Percentiles rank a stretch among this genome's conserved stretches.
Evolutionary conservation across 1,284 basidiomycete species (phyloP).

Genomic region (Farysia itapuensis): DNA sequence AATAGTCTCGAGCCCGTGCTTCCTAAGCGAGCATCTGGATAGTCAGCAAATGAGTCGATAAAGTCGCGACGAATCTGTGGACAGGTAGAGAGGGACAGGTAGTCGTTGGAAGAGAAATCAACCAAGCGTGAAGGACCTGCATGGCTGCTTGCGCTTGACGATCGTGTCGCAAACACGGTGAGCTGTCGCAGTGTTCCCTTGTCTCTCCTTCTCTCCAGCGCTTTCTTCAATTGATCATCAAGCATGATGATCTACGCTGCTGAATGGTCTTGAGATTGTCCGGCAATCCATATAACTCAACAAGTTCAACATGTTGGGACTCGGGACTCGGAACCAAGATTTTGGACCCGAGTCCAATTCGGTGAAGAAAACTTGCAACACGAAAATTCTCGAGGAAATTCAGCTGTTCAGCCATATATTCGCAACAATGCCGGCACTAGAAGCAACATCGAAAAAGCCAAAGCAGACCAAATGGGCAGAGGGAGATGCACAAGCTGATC

Average conservation of each 20-base stretch:
- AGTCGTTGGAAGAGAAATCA: slow-evolving; percentile 91
- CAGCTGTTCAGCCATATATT: no score
- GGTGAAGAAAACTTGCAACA: no score
- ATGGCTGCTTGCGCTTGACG: background rate
- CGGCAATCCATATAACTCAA: no score
- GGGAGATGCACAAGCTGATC: no score
- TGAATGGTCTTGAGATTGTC: no score
- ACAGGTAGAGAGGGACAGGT: slow-evolving; percentile 78
- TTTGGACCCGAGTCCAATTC: no score
- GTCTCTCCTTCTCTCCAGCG: slow-evolving; percentile 36
- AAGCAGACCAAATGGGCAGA: no score
- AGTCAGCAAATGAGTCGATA: slow-evolving; percentile 7
- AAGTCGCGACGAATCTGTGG: slow-evolving; percentile 61
- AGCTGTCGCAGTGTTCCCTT: slow-evolving; percentile 49
- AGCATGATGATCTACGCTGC: slow-evolving; percentile 20
- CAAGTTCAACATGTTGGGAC: no score
- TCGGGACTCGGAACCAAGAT: no score
- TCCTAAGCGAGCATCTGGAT: slow-evolving; percentile 62
- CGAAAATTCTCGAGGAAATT: no score
- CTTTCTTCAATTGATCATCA: slow-evolving; percentile 39
- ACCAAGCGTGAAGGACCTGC: slow-evolving; percentile 31
- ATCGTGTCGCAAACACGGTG: slow-evolving; percentile 18
- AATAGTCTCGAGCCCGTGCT: slow-evolving; percentile 86
- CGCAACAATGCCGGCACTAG: no score
- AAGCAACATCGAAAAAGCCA: no score